phyloP scores from a whole-genome alignment of 129 eudicot species.

The Flaveria brownii region DNA sequence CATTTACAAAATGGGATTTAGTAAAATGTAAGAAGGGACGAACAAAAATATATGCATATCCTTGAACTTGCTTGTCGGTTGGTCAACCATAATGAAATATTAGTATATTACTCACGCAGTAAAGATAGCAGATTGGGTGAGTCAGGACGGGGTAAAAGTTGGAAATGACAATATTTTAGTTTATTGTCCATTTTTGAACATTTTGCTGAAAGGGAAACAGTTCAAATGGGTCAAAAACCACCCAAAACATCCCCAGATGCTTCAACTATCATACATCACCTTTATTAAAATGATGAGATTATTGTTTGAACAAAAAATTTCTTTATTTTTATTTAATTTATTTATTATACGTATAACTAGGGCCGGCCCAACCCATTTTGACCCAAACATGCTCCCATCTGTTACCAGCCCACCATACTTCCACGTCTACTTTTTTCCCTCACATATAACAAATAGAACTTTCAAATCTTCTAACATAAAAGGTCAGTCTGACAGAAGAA shows the following conservation, averaged over 20 bases:
- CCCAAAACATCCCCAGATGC: neutral
- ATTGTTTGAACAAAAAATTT: neutral
- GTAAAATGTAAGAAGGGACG: neutral
- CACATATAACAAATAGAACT: neutral
- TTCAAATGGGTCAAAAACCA: neutral
- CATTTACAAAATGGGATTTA: neutral
- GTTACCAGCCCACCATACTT: neutral
- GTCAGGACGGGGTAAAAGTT: neutral
- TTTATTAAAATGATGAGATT: neutral
- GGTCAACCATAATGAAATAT: neutral
- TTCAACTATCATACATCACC: neutral
- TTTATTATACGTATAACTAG: neutral
- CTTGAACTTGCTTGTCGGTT: neutral
- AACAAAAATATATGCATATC: neutral
- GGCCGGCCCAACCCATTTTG: neutral
- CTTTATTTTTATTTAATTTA: neutral
- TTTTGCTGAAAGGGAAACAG: neutral
- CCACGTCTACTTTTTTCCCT: neutral
- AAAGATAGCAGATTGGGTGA: neutral
- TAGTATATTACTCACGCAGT: slow-evolving; percentile 1
- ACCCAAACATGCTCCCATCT: neutral
- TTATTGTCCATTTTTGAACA: neutral
- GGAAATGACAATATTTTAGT: neutral
- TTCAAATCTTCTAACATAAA: neutral
- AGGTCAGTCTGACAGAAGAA: neutral